These are phyloP conservation scores for Aethionema arabicum DNA, from an alignment of 345 rosid species.

Conservation along the genomic window DNA sequence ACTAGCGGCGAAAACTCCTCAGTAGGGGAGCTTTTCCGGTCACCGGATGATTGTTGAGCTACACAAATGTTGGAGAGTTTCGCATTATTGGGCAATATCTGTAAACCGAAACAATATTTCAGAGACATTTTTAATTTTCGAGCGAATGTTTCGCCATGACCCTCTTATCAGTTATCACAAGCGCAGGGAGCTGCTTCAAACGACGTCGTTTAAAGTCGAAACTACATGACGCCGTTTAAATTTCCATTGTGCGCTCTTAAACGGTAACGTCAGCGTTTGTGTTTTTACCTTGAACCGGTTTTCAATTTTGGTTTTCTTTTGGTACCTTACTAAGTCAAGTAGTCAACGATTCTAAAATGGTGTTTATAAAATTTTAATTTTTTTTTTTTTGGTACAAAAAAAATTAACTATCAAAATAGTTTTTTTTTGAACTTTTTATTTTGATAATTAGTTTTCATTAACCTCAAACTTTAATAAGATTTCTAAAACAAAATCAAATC, in stretches of 20 bases:
- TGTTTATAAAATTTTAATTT: no score
- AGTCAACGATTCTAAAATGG: no score
- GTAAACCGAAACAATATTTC: slow-evolving; percentile 25
- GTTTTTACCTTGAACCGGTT: background rate
- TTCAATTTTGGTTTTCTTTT: background rate
- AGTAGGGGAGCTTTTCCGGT: slow-evolving; percentile 51
- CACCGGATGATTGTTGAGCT: slow-evolving; percentile 44
- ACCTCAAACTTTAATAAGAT: no score
- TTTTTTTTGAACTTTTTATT: no score
- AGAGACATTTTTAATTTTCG: slow-evolving; percentile 29
- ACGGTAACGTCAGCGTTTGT: background rate
- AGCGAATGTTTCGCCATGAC: slow-evolving; percentile 7
- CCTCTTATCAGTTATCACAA: slow-evolving; percentile 28
- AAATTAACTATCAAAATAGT: no score
- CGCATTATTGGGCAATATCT: slow-evolving; percentile 12
- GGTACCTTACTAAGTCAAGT: no score
- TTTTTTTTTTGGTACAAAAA: no score
- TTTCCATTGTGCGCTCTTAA: no score
- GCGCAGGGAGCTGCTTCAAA: background rate
- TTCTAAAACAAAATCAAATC: no score
- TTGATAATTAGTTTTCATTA: no score
- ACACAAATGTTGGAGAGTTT: slow-evolving; percentile 25
- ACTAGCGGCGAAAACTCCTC: slow-evolving; percentile 69
- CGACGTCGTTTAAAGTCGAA: slow-evolving; percentile 12
- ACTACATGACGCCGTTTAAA: no score